These are phyloP conservation scores for Escallonia rubra DNA, from an alignment of 129 eudicot genomes.

Conservation along the genomic window DNA sequence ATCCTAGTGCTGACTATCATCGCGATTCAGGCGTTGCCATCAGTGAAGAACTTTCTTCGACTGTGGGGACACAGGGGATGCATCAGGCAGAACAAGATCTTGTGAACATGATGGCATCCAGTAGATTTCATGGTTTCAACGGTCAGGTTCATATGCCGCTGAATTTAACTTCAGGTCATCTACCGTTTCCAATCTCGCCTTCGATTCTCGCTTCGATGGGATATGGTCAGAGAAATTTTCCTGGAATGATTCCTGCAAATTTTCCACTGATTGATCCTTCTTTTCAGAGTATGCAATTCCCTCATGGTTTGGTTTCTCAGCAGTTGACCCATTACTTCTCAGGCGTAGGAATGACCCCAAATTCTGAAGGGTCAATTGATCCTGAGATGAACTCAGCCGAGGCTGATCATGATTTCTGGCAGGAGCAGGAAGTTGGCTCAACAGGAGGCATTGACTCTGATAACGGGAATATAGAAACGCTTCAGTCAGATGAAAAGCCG, in stretches of 20 bases:
- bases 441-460: slow-evolving; percentile 38
- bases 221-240: slow-evolving; percentile 50
- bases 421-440: slow-evolving; percentile 48
- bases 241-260: slow-evolving; percentile 64
- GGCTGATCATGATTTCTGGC: slow-evolving; percentile 49
- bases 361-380: slow-evolving; percentile 42
- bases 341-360: slow-evolving; percentile 37
- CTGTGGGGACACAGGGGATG: slow-evolving; percentile 46
- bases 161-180: slow-evolving; percentile 47
- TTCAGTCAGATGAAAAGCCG: slow-evolving; percentile 43
- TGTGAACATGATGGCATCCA: slow-evolving; percentile 86
- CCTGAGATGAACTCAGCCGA: slow-evolving; percentile 40
- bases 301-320: slow-evolving; percentile 70
- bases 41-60: slow-evolving; percentile 40
- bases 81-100: slow-evolving; percentile 84
- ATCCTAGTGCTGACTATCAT: slow-evolving; percentile 22
- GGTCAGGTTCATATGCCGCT: slow-evolving; percentile 64
- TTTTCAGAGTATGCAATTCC: slow-evolving; percentile 56
- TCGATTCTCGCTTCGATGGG: slow-evolving; percentile 73
- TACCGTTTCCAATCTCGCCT: slow-evolving; percentile 61
- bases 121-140: slow-evolving; percentile 52
- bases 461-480: slow-evolving; percentile 33
- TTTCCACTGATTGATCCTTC: slow-evolving; percentile 62
- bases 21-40: slow-evolving; percentile 29
- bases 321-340: slow-evolving; percentile 59